These are phyloP conservation scores for Sedum album DNA, from an alignment of 164 flowering plant species.

Conservation along the genomic window DNA sequence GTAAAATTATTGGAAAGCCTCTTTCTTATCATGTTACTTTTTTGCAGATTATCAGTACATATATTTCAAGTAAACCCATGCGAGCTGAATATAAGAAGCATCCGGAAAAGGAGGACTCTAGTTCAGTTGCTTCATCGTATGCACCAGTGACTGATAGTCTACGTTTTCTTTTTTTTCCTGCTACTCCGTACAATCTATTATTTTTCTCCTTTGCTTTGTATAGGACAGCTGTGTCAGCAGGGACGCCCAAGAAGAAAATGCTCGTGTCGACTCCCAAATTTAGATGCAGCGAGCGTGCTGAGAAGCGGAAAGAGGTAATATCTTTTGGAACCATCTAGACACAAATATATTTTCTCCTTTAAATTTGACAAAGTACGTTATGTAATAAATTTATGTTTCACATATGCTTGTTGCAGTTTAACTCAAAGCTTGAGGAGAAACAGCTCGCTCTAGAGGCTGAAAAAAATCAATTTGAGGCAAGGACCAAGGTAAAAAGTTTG, in stretches of 20 bases:
- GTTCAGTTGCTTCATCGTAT: slow-evolving; percentile 48
- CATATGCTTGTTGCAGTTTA: slow-evolving; percentile 26
- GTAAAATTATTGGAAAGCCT: background rate
- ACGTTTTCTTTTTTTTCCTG: background rate
- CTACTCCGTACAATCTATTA: background rate
- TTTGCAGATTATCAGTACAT: slow-evolving; percentile 22
- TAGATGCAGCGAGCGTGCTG: slow-evolving; percentile 38
- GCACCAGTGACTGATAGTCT: slow-evolving; percentile 16
- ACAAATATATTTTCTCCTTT: background rate
- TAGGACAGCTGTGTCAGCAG: slow-evolving; percentile 32
- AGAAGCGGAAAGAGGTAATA: slow-evolving; percentile 55
- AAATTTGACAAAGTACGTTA: background rate
- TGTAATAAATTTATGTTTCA: background rate
- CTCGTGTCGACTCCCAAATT: slow-evolving; percentile 42
- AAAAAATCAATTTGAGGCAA: slow-evolving; percentile 48
- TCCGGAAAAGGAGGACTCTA: slow-evolving; percentile 51
- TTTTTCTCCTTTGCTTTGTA: slow-evolving; percentile 24
- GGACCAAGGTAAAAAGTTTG: slow-evolving; percentile 37
- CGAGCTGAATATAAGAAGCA: slow-evolving; percentile 34
- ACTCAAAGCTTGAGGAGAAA: slow-evolving; percentile 57
- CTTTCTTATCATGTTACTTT: slow-evolving; percentile 5
- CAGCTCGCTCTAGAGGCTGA: slow-evolving; percentile 57
- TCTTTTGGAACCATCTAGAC: background rate
- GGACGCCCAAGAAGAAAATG: slow-evolving; percentile 20
- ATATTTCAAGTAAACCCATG: slow-evolving; percentile 28